Evolutionary conservation across 139 green algal genomes (phyloP).

Genomic region (Micractinium sp.): DNA sequence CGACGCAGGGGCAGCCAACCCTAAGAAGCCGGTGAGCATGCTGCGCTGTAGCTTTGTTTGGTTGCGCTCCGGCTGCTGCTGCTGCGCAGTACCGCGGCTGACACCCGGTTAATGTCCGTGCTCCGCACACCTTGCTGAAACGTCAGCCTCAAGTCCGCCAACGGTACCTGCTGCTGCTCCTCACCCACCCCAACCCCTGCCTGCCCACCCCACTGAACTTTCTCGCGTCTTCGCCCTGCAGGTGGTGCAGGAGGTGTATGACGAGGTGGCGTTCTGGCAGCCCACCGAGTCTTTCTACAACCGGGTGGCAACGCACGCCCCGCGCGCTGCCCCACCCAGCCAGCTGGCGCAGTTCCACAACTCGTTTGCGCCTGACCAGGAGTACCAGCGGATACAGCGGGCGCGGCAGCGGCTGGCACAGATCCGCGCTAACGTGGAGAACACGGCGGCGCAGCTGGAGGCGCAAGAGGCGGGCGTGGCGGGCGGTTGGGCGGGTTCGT

Average conservation of each 20-base stretch:
- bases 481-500: slow-evolving; percentile 3
- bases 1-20: slow-evolving; percentile 46
- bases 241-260: slow-evolving; percentile 79
- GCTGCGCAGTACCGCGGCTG: not conserved
- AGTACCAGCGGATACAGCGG: slow-evolving; percentile 50
- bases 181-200: no score
- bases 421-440: slow-evolving; percentile 53
- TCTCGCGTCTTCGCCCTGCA: slow-evolving; percentile 4
- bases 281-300: slow-evolving; percentile 80
- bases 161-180: not conserved
- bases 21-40: slow-evolving; percentile 74
- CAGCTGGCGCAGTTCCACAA: slow-evolving; percentile 48
- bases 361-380: slow-evolving; percentile 27
- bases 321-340: slow-evolving; percentile 22
- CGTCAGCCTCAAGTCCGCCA: no score
- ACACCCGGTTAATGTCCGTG: no score
- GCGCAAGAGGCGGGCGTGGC: slow-evolving; percentile 25
- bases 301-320: slow-evolving; percentile 41
- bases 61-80: not conserved
- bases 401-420: slow-evolving; percentile 59
- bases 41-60: not conserved
- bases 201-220: no score
- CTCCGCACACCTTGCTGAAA: no score
- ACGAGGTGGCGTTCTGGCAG: slow-evolving; percentile 94
- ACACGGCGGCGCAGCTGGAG: slow-evolving; percentile 44